A percentile compares a stretch with the other conserved stretches of the same genome.
Evolutionary conservation across 495 filamentous ascomycete species (phyloP).

Genomic region (Ramalina peruviana): DNA sequence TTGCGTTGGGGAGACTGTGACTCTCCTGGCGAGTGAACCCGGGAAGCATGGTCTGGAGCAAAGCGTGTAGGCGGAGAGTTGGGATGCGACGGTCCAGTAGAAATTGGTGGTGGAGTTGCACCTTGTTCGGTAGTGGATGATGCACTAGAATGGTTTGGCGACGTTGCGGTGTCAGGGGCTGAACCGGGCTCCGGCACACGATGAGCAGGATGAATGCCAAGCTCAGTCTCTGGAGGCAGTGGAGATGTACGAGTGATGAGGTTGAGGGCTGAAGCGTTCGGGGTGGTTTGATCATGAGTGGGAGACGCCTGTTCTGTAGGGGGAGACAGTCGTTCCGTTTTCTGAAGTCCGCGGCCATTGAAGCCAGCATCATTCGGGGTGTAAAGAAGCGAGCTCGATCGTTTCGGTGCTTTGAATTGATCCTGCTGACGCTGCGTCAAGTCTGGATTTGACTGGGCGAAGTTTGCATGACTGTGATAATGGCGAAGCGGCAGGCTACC

Average conservation of each 20-base stretch:
- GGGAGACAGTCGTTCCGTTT: not conserved
- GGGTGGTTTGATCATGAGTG: slow-evolving; percentile 7
- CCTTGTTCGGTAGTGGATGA: slow-evolving; percentile 10
- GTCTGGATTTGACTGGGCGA: slow-evolving; percentile 11
- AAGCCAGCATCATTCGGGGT: slow-evolving; percentile 2
- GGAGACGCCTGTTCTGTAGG: slow-evolving; percentile 5
- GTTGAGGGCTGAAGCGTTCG: slow-evolving; percentile 9
- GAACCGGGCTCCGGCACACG: slow-evolving; percentile 5
- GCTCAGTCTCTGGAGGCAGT: slow-evolving; percentile 5
- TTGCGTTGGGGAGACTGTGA: slow-evolving; percentile 1
- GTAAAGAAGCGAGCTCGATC: slow-evolving; percentile 16
- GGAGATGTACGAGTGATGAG: not conserved
- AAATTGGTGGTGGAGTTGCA: slow-evolving; percentile 16
- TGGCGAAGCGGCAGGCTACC: slow-evolving; percentile 15
- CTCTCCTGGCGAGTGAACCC: not conserved
- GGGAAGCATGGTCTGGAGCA: slow-evolving; percentile 2
- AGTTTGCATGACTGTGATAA: slow-evolving; percentile 12
- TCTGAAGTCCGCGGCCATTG: not conserved
- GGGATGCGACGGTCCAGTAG: slow-evolving; percentile 4
- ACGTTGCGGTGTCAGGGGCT: not conserved
- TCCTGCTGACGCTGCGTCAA: slow-evolving; percentile 3
- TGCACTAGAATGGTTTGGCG: slow-evolving; percentile 1
- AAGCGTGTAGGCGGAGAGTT: slow-evolving; percentile 5
- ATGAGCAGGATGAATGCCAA: slow-evolving; percentile 13
- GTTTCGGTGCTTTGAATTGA: slow-evolving; percentile 5